Evolutionary conservation across 768 basidiomycete genomes (phyloP).

Genomic region (Clitopilus hobsonii): DNA sequence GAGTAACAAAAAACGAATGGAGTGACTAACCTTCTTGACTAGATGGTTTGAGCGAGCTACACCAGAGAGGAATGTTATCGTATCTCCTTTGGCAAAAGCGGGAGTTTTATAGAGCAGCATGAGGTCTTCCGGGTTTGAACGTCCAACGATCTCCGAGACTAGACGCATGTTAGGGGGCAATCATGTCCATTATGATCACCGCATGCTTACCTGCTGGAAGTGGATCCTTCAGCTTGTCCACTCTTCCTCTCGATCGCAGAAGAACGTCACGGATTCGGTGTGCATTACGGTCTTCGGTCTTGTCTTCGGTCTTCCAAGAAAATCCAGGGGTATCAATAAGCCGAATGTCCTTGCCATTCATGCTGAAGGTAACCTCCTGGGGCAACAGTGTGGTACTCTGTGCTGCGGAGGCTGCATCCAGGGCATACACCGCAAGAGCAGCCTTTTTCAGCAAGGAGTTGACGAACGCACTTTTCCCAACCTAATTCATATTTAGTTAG

Average conservation of each 20-base stretch:
- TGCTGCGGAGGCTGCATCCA: slow-evolving; percentile 43
- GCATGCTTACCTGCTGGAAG: slow-evolving; percentile 55
- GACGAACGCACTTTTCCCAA: slow-evolving; percentile 81
- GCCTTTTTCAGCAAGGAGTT: slow-evolving; percentile 65
- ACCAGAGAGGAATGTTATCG: slow-evolving; percentile 68
- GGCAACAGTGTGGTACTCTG: slow-evolving; percentile 72
- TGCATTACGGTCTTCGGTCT: slow-evolving; percentile 32
- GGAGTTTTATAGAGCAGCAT: slow-evolving; percentile 88
- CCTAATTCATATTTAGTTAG: slow-evolving; percentile 40
- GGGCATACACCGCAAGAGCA: slow-evolving; percentile 55
- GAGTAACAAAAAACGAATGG: slow-evolving; percentile 5
- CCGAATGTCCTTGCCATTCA: slow-evolving; percentile 46
- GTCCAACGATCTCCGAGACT: slow-evolving; percentile 68
- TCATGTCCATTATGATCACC: slow-evolving; percentile 2
- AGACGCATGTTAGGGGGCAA: slow-evolving; percentile 8
- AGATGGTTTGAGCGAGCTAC: slow-evolving; percentile 72
- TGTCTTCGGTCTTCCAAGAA: slow-evolving; percentile 41
- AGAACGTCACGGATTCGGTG: slow-evolving; percentile 66
- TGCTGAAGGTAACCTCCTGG: slow-evolving; percentile 53
- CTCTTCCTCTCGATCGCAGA: slow-evolving; percentile 72
- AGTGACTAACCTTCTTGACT: slow-evolving; percentile 62
- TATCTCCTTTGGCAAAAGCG: slow-evolving; percentile 66
- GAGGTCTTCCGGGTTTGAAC: slow-evolving; percentile 72
- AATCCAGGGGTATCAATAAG: slow-evolving; percentile 91
- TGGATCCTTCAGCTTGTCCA: slow-evolving; percentile 84